These are phyloP conservation scores for Lasiodiplodia sp. DNA, from an alignment of 2,329 filamentous ascomycete genomes.

Conservation along the genomic window DNA sequence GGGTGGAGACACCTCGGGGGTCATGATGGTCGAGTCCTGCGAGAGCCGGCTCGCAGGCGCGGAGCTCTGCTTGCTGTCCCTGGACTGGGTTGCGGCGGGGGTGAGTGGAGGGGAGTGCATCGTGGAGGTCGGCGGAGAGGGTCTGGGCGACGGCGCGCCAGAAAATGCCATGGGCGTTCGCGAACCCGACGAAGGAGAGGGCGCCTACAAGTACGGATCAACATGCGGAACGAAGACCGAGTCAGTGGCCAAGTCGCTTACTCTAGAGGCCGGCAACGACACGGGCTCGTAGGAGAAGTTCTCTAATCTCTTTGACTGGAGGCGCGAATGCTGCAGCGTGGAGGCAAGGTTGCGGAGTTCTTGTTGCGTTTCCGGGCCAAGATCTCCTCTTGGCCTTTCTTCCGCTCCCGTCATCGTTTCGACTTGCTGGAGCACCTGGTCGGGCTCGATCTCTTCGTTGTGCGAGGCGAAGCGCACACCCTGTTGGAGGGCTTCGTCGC, in stretches of 20 bases:
- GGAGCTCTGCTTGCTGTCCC: slow-evolving; percentile 54
- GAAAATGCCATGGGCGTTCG: slow-evolving; percentile 60
- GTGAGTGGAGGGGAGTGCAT: slow-evolving; percentile 91
- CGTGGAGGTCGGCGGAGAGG: slow-evolving; percentile 71
- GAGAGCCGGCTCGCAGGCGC: slow-evolving; percentile 43
- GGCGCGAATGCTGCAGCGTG: slow-evolving; percentile 73
- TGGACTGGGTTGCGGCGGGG: slow-evolving; percentile 75
- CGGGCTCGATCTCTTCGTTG: slow-evolving; percentile 49
- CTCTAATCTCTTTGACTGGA: slow-evolving; percentile 84
- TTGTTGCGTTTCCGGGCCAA: slow-evolving; percentile 60
- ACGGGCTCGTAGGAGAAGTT: slow-evolving; percentile 91
- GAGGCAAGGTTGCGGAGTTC: slow-evolving; percentile 76
- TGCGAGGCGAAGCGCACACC: slow-evolving; percentile 51
- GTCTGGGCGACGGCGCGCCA: slow-evolving; percentile 67
- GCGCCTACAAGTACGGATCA: slow-evolving; percentile 49
- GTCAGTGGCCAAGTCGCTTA: slow-evolving; percentile 57
- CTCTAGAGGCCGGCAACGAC: slow-evolving; percentile 83
- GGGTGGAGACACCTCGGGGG: slow-evolving; percentile 63
- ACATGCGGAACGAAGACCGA: slow-evolving; percentile 27
- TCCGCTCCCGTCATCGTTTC: slow-evolving; percentile 40
- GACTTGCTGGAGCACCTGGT: slow-evolving; percentile 42
- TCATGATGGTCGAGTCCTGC: slow-evolving; percentile 59
- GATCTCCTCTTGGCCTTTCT: slow-evolving; percentile 38
- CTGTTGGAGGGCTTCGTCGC: slow-evolving; percentile 36
- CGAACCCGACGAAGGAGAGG: slow-evolving; percentile 55